phyloP scores from a whole-genome alignment of 2,329 filamentous ascomycete genomes.

The Camillea tinctor region DNA sequence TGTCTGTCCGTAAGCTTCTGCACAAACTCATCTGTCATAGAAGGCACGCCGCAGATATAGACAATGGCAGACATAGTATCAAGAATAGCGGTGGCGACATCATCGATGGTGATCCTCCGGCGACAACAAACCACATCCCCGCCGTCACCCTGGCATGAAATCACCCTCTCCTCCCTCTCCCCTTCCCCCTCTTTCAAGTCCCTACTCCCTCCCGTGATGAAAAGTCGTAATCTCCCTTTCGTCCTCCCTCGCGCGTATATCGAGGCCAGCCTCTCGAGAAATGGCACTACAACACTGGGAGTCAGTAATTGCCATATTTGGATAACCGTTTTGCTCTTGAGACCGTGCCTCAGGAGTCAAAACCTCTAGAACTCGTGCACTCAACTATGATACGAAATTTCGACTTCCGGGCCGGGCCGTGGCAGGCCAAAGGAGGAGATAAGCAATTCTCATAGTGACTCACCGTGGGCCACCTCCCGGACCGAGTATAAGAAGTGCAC shows the following conservation, averaged over 20 bases:
- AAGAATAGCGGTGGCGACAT: slow-evolving; percentile 42
- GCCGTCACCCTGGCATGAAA: slow-evolving; percentile 12
- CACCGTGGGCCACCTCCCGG: slow-evolving; percentile 21
- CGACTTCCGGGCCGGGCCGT: too few species aligned
- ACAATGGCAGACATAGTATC: slow-evolving; percentile 45
- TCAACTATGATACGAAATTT: too few species aligned
- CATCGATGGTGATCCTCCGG: slow-evolving; percentile 43
- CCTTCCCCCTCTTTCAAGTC: slow-evolving; percentile 7
- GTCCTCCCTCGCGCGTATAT: slow-evolving; percentile 41
- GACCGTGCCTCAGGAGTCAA: too few species aligned
- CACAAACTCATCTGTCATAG: slow-evolving; percentile 68
- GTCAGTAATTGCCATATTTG: too few species aligned
- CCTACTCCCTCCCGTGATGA: slow-evolving; percentile 39
- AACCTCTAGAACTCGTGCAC: too few species aligned
- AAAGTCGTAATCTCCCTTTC: slow-evolving; percentile 44
- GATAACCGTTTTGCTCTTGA: too few species aligned
- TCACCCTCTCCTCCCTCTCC: slow-evolving; percentile 11
- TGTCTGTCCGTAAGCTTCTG: slow-evolving; percentile 38
- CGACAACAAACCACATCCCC: slow-evolving; percentile 30
- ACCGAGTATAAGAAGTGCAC: slow-evolving; percentile 65
- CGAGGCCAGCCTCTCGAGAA: slow-evolving; percentile 46
- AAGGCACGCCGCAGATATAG: slow-evolving; percentile 67
- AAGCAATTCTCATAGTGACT: too few species aligned
- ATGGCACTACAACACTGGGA: too few species aligned
- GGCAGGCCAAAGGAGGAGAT: too few species aligned